phyloP scores from a whole-genome alignment of 352 stramenopile genomes.

The Aphanomyces stellatus region DNA sequence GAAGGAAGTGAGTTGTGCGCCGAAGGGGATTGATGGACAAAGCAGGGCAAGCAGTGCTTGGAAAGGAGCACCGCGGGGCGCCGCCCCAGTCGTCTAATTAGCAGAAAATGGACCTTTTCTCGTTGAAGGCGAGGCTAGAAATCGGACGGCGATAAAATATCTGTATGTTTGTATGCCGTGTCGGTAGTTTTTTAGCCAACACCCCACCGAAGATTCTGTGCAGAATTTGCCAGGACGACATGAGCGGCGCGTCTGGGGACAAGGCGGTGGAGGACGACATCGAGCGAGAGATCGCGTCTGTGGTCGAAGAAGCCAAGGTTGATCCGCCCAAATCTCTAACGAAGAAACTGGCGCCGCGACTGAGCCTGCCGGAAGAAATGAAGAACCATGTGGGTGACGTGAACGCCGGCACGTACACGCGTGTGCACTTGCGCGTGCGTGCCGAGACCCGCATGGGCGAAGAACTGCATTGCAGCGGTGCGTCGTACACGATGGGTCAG shows the following conservation, averaged over 20 bases:
- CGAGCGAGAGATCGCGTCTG: neutral
- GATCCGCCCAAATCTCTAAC: neutral
- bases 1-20: too few species aligned
- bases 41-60: too few species aligned
- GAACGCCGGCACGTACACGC: constrained; percentile 75
- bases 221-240: too few species aligned
- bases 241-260: neutral
- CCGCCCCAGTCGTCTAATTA: too few species aligned
- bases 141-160: too few species aligned
- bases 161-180: too few species aligned
- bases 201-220: too few species aligned
- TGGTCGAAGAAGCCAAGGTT: neutral
- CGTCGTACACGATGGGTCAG: constrained; percentile 80
- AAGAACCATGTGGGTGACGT: constrained; percentile 36
- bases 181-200: too few species aligned
- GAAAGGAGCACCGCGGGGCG: too few species aligned
- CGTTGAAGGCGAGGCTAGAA: too few species aligned
- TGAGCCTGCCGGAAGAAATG: constrained; percentile 11
- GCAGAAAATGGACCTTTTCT: too few species aligned
- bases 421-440: constrained; percentile 62
- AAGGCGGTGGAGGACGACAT: neutral
- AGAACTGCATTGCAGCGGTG: constrained; percentile 66
- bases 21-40: too few species aligned
- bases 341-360: neutral
- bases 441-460: constrained; percentile 65